A percentile compares a stretch with the other conserved stretches of the same genome.
These are phyloP conservation scores for Fusarium begoniae DNA, from an alignment of 2,329 filamentous ascomycete species.

Conservation along the genomic window DNA sequence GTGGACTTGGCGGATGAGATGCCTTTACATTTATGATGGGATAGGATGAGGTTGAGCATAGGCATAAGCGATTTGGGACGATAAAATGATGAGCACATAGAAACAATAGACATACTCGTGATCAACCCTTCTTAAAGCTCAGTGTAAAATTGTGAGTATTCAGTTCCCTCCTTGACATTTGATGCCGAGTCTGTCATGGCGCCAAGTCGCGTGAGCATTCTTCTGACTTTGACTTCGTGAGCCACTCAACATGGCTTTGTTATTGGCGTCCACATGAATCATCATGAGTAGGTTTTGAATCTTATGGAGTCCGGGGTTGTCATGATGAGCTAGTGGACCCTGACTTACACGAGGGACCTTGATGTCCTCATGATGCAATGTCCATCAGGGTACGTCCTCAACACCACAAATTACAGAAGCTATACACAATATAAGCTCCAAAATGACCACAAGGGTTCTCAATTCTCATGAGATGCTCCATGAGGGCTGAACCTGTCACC, in stretches of 20 bases:
- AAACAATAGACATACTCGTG: not conserved
- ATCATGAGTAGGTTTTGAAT: not conserved
- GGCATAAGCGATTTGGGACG: not conserved
- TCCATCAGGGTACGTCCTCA: conserved; percentile 28
- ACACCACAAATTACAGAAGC: not conserved
- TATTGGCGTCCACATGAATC: not conserved
- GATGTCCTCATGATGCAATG: conserved; percentile 36
- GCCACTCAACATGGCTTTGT: fast-evolving
- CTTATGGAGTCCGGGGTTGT: not conserved
- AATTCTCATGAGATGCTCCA: fast-evolving
- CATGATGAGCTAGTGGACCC: conserved; percentile 20
- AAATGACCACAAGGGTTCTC: conserved; percentile 24
- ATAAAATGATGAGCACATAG: not conserved
- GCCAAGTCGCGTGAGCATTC: not conserved
- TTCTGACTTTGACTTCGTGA: not conserved
- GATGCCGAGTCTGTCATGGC: not conserved
- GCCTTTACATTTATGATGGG: not conserved
- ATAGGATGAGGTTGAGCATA: not conserved
- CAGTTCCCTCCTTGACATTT: not conserved
- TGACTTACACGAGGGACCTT: conserved; percentile 12
- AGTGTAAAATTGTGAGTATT: not conserved
- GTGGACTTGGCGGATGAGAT: not conserved
- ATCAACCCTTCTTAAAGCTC: not conserved
- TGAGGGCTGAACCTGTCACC: not conserved
- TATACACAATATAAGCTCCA: not conserved